These are phyloP conservation scores for Pelargonium cotyledonis DNA, from an alignment of 441 rosid genomes.

Conservation along the genomic window DNA sequence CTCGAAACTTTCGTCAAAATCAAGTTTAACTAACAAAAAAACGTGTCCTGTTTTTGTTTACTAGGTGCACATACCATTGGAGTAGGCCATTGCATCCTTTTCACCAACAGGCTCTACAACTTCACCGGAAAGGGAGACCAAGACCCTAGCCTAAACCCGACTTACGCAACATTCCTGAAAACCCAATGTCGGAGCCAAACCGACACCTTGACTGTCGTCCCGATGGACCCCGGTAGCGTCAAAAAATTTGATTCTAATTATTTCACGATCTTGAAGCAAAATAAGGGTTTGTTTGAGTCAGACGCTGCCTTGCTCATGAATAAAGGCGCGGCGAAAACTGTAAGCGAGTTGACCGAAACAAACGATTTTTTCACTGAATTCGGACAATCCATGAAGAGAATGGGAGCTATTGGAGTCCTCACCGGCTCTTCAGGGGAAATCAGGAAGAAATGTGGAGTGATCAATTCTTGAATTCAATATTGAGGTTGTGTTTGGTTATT, in stretches of 20 bases:
- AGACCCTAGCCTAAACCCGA: slow-evolving; percentile 40
- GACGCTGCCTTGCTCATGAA: slow-evolving; percentile 9
- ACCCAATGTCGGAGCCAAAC: slow-evolving; percentile 25
- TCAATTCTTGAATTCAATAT: slow-evolving; percentile 17
- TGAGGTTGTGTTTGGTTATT: too few species aligned
- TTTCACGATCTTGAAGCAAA: background rate
- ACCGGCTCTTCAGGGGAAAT: slow-evolving; percentile 47
- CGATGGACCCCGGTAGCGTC: background rate
- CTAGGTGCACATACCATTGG: slow-evolving; percentile 64
- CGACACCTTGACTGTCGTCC: slow-evolving; percentile 11
- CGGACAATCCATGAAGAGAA: slow-evolving; percentile 46
- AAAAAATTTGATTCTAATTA: background rate
- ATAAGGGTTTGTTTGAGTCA: background rate
- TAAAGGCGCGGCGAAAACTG: slow-evolving; percentile 21
- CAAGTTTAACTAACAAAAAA: too few species aligned
- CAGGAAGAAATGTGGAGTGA: slow-evolving; percentile 37
- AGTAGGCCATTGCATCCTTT: slow-evolving; percentile 36
- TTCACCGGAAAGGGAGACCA: slow-evolving; percentile 54
- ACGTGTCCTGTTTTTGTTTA: background rate
- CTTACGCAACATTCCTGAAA: slow-evolving; percentile 35
- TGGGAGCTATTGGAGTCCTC: slow-evolving; percentile 55
- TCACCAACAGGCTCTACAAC: slow-evolving; percentile 50
- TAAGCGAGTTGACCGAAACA: slow-evolving; percentile 20
- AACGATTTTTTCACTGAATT: slow-evolving; percentile 28
- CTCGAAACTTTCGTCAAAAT: too few species aligned